Evolutionary conservation across 148 eudicot species (phyloP), one percentile per base, ranked within the genome.

Genomic region (Simmondsia chinensis): DNA sequence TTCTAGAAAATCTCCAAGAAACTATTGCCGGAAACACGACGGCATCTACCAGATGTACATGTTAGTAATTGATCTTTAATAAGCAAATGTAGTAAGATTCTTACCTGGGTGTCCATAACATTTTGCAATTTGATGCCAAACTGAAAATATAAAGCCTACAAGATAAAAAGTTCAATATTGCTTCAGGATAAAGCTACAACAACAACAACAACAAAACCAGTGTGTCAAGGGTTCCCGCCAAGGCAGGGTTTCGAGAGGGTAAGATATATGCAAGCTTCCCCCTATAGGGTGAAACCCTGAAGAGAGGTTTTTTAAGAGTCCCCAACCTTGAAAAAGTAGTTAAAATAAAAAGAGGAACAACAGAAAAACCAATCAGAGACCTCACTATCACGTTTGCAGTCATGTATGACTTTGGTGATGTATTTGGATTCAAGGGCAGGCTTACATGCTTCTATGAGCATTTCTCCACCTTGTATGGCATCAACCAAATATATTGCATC

Each of bases 371-470:
- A 57, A 50, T 48, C 41, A 68, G 62, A 46, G 63, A 89, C 95
- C 97, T 89, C 97, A 68, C 95, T 85, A 56, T 91, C 97, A 20
- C 95, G 79, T 70, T 91, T 91, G 88, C 97, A 91, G 72, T 91
- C 95, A 50, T 91, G 97, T 52, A 91, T 82, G 20, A 91, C 97
- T 79, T 91, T 85, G 33, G 88, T 91, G 85, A 89, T 50, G 64
- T 76, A 65, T 49, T 39, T 58, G 46, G 97, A 89, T 67, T 89
- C 97, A 39, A 84, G 88, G 59, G 84, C 95, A 64, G 95, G 88
- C 85, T 84, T 84, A 74, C 97, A 89, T 32, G 97, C 95, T 76
- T 78, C 63, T 49, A 84, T 65, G 41, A 89, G 76, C 58, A 34
- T 39, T 48, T 68, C 66, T 48, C 95, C 95, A 36, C 97, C 97